Base-by-base conservation (phyloP, 805 yeast species). In the Saccharomycopsis sp. region DNA sequence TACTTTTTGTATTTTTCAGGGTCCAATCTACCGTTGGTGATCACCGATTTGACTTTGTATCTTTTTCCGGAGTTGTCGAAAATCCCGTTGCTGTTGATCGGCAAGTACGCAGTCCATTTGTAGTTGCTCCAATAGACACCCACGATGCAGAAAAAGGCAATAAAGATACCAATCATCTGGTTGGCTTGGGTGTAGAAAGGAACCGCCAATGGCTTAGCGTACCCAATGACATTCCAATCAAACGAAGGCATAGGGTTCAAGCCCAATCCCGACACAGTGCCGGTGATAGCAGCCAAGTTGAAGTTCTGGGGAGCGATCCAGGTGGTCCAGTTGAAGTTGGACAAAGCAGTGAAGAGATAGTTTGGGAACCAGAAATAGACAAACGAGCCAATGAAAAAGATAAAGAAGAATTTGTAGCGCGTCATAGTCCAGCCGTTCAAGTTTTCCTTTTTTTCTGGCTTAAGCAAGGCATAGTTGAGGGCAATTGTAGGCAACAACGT, bases 221-320 rank as follows among this genome's bases (percentile, higher is more conserved):
- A 67, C 24, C 66, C 63, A 14, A 74, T 62, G 23, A 74, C 66
- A 67, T 79, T 79, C 80, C 82, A 78, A 64, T 82, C 86, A 64
- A 81, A 75, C 1, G 81, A 72, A 7, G 84, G 67, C 51, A 79
- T 63, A 12, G 85, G 85, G 65, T 80, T 81, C 51, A 80, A 59
- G 7, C 85, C 85, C 34, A 81, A 60, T 14, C 84, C 84, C 29
- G 59, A 52, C 14, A 62, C 57, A 15, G 72, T 65, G 23, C 87
- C 85, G 7, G 83, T 78, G 16, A 82, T 67, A 12, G 68, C 64
- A 15, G 80, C 79, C 56, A 82, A 66, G 62, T 76, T 75, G 60
- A 75, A 71, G 65, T 79, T 80, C 41, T 74, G 60, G 15, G 85
- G 85, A 2, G 70, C 68, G 53, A 81, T 81, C 85, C 85, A 82